Percentiles rank a stretch among this genome's conserved stretches.
Evolutionary conservation across 257 asterid species (phyloP).

Genomic region (Phtheirospermum japonicum): DNA sequence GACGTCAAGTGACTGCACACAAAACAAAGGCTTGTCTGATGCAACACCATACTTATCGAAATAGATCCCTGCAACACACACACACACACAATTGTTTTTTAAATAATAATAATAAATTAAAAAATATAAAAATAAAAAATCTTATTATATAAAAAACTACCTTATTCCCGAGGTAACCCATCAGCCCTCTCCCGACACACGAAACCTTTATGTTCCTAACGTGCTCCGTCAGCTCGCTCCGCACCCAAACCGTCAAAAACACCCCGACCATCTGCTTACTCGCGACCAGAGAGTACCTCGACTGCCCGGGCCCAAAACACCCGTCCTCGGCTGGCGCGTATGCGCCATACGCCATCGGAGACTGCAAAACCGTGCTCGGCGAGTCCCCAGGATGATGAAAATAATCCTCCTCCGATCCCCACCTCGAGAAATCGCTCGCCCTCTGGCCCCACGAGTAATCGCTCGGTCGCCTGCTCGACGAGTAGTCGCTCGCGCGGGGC

Average conservation of each 20-base stretch:
- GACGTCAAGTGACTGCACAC: conserved; percentile 95
- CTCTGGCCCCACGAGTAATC: conserved; percentile 89
- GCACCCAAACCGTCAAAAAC: conserved; percentile 92
- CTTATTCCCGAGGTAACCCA: conserved; percentile 99
- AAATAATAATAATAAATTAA: background rate
- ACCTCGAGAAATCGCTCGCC: conserved; percentile 85
- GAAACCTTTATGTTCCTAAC: conserved; percentile 86
- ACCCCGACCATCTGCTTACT: conserved; percentile 98
- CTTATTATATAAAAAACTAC: conserved; percentile 34
- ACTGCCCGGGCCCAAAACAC: conserved; percentile 40
- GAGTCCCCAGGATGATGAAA: conserved; percentile 60
- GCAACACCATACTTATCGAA: conserved; percentile 90
- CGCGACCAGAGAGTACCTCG: conserved; percentile 78
- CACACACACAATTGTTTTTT: too few relatives aligned
- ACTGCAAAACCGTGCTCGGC: conserved; percentile 77
- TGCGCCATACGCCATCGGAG: conserved; percentile 60
- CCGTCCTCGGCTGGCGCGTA: conserved; percentile 55
- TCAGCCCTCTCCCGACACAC: conserved; percentile 91
- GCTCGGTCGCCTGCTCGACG: conserved; percentile 74
- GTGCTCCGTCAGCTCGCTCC: conserved; percentile 81
- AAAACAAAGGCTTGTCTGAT: conserved; percentile 97
- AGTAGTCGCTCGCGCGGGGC: conserved; percentile 64
- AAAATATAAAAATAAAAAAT: background rate
- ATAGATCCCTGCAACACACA: conserved; percentile 78
- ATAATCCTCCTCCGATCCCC: conserved; percentile 92